Evolutionary conservation across 441 rosid genomes (phyloP).

Genomic region (Euphorbia celastroides): DNA sequence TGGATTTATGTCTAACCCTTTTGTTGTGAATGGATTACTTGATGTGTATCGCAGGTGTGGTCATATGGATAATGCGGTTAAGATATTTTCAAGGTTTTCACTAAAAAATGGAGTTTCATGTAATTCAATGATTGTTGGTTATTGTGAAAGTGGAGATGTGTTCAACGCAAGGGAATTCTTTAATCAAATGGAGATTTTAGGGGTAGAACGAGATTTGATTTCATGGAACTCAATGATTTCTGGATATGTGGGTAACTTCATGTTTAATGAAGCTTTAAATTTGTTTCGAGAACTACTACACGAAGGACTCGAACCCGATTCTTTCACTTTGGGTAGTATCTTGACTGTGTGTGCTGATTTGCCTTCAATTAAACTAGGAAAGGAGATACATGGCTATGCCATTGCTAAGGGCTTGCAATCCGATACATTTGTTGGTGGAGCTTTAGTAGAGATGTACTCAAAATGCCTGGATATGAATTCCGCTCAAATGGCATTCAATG

Average conservation of each 20-base stretch:
- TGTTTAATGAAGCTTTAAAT: constrained; percentile 34
- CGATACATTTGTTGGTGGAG: constrained; percentile 59
- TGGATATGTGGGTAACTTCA: constrained; percentile 43
- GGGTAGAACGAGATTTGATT: constrained; percentile 36
- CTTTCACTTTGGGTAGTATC: constrained; percentile 55
- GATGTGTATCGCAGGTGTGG: constrained; percentile 57
- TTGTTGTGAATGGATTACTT: constrained; percentile 51
- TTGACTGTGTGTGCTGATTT: constrained; percentile 48
- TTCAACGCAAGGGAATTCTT: constrained; percentile 44
- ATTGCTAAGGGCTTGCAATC: constrained; percentile 41
- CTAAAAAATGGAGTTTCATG: constrained; percentile 39
- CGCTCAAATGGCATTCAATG: constrained; percentile 48
- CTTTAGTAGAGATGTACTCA: constrained; percentile 57
- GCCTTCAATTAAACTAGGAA: constrained; percentile 34
- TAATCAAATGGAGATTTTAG: constrained; percentile 33
- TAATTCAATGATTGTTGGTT: constrained; percentile 59
- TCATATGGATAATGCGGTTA: constrained; percentile 40
- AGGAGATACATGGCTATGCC: constrained; percentile 42
- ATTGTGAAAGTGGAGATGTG: constrained; percentile 39
- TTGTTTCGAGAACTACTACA: constrained; percentile 33
- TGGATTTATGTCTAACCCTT: constrained; percentile 38
- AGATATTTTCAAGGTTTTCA: constrained; percentile 43
- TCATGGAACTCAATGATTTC: constrained; percentile 67
- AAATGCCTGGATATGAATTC: constrained; percentile 35
- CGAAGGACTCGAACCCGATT: constrained; percentile 36